Base-by-base conservation (phyloP, 164 flowering plant genomes). In the Dillenia turbinata region DNA sequence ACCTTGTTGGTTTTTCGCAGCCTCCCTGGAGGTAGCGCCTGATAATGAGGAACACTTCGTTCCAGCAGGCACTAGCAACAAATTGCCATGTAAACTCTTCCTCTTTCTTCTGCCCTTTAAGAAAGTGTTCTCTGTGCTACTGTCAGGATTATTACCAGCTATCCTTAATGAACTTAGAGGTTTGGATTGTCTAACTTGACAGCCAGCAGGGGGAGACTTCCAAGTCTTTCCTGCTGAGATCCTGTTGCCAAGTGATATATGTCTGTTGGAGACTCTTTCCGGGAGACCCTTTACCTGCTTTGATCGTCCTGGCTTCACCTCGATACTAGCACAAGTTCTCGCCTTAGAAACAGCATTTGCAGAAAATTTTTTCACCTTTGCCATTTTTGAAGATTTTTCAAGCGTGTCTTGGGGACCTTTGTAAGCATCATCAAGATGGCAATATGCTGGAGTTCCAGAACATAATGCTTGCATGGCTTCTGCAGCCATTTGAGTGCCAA, bases 401-500 rank as follows among this genome's bases (percentile, higher is more conserved):
- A 19, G 1, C 1, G 22, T 19, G 22, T 19, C 22, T 19, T 19
- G 22, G 22, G 22, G 22, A 61, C 47, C 73, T 47, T 64, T 73
- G 57, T 45, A 7, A 49, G 40, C 59, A 56, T 54, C 65, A 59
- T 47, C 55, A 49, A 24, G 43, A 68, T 66, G 73, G 56, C 60
- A 46, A 10, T 63, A 56, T 44, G 66, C 47, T 57, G 73, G 53
- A 4, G 52, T 60, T n/a, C 75, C 90, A 70, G 68, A 47, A 59
- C 66, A 67, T 63, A 94, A 73, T 44, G 79, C 88, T 73, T 91
- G 95, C 91, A 89, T 85, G 52, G 98, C 97, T 81, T 94, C 98
- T 66, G 96, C 97, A 74, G 98, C 98, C 81, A 85, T 60, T 68
- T 94, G 98, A 65, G 97, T 94, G 71, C 86, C 96, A 72, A 77